These are phyloP conservation scores for Acanthamoeba healyi DNA, from an alignment of 208 protist species.

Conservation along the genomic window DNA sequence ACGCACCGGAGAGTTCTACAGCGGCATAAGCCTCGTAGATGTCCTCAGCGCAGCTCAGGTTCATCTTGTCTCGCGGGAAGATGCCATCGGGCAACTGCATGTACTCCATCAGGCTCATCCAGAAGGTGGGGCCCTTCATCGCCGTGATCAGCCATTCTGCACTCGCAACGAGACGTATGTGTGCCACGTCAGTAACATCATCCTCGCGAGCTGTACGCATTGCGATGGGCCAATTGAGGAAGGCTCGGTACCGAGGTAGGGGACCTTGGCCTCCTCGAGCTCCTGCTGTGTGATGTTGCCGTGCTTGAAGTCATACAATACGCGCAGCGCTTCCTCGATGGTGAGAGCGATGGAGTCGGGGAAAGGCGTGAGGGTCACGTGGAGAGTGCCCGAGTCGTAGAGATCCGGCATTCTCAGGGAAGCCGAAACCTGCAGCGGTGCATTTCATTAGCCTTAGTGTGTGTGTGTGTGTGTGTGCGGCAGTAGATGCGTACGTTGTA, in stretches of 20 bases:
- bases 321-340: conserved; percentile 29
- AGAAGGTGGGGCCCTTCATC: conserved; percentile 48
- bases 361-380: conserved; percentile 42
- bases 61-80: conserved; percentile 51
- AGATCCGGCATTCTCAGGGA: conserved; percentile 46
- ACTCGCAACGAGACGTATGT: too few species aligned
- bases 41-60: conserved; percentile 32
- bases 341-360: conserved; percentile 51
- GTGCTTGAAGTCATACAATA: conserved; percentile 45
- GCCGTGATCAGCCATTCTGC: conserved; percentile 63
- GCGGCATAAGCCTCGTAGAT: conserved; percentile 48
- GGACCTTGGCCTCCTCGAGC: conserved; percentile 63
- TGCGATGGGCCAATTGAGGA: too few species aligned
- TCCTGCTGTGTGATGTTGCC: conserved; percentile 63
- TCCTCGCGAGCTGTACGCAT: too few species aligned
- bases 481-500: conserved; percentile 14
- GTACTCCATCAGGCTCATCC: conserved; percentile 74
- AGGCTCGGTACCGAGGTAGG: neutral
- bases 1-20: neutral
- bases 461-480: too few species aligned
- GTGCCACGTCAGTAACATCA: neutral
- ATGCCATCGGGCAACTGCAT: conserved; percentile 47
- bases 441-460: neutral
- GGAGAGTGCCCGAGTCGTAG: conserved; percentile 42
- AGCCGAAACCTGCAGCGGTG: neutral